phyloP scores from a whole-genome alignment of 2,329 filamentous ascomycete species.

The Sporothrix variecibatus region DNA sequence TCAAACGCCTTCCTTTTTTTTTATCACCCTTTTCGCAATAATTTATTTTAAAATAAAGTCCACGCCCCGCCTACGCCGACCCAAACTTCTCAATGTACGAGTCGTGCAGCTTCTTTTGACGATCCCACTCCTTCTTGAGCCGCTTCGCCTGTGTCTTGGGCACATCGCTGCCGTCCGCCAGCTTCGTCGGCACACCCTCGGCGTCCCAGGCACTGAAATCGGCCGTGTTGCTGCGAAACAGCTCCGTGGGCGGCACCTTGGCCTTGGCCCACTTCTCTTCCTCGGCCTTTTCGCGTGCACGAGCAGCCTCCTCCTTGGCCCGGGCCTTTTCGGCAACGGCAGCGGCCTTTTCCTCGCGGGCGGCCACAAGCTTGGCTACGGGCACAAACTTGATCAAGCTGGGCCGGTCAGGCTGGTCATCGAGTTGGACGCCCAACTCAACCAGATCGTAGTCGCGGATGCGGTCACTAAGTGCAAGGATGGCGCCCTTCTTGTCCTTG shows the following conservation, averaged over 20 bases:
- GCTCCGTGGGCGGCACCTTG: conserved; percentile 36
- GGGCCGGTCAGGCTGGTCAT: conserved; percentile 60
- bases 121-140: conserved; percentile 70
- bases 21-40: background rate
- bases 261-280: conserved; percentile 34
- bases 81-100: conserved; percentile 42
- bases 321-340: conserved; percentile 54
- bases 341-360: conserved; percentile 55
- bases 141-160: conserved; percentile 66
- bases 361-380: conserved; percentile 53
- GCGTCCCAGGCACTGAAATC: conserved; percentile 68
- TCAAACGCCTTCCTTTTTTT: conserved; percentile 11
- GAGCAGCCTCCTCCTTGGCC: conserved; percentile 45
- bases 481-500: conserved; percentile 34
- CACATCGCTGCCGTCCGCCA: conserved; percentile 64
- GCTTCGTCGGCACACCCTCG: conserved; percentile 63
- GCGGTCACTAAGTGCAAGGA: conserved; percentile 63
- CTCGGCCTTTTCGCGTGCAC: conserved; percentile 43
- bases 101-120: conserved; percentile 68
- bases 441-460: conserved; percentile 67
- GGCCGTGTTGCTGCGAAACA: conserved; percentile 43
- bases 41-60: background rate
- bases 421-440: conserved; percentile 68
- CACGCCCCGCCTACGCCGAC: background rate
- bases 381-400: conserved; percentile 67